phyloP scores from a whole-genome alignment of 768 basidiomycete genomes.

The Tricholoma terreum region DNA sequence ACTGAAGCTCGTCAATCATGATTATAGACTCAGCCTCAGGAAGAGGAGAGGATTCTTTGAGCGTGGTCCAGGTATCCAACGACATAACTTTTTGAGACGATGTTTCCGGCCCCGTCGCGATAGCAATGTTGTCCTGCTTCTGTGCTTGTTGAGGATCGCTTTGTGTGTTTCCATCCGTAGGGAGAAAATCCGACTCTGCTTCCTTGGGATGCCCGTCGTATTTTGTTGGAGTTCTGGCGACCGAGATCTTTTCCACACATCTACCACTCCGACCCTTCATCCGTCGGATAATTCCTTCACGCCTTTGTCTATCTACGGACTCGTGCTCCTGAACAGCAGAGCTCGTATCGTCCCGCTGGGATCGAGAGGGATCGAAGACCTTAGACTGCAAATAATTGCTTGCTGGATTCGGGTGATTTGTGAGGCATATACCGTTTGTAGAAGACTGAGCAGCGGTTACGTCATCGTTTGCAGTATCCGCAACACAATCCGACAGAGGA shows the following conservation, averaged over 20 bases:
- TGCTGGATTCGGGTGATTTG: background rate
- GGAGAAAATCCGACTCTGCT: background rate
- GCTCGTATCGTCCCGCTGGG: background rate
- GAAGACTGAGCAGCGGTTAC: background rate
- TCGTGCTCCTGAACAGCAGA: background rate
- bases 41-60: slow-evolving; percentile 18
- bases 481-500: background rate
- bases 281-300: slow-evolving; percentile 31
- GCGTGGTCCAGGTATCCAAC: slow-evolving; percentile 20
- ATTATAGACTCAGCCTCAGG: slow-evolving; percentile 18
- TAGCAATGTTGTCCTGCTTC: background rate
- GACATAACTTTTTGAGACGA: slow-evolving; percentile 13
- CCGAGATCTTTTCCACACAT: slow-evolving; percentile 12
- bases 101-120: background rate
- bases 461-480: no score
- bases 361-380: background rate
- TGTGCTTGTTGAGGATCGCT: background rate
- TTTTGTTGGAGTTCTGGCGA: background rate
- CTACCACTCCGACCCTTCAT: slow-evolving; percentile 42
- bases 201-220: background rate
- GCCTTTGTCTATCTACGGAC: background rate
- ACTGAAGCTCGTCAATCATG: slow-evolving; percentile 25
- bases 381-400: background rate
- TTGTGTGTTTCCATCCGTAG: background rate
- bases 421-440: background rate